These are phyloP conservation scores for Schizosaccharomyces lindneri DNA, from an alignment of 805 yeast species.

Conservation along the genomic window DNA sequence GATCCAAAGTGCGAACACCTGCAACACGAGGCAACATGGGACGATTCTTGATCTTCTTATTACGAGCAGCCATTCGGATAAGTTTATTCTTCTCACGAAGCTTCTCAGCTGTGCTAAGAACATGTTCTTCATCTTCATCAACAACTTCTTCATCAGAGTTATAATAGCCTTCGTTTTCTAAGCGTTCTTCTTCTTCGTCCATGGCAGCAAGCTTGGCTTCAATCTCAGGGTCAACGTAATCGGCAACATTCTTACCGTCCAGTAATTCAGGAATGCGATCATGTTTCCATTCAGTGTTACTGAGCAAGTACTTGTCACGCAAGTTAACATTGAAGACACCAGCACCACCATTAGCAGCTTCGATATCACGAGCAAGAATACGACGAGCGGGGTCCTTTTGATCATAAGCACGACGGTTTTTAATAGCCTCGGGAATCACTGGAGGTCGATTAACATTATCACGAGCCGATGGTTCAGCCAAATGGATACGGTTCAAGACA, in stretches of 20 bases:
- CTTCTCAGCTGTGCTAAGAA: conserved; percentile 79
- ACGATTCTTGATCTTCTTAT: conserved; percentile 64
- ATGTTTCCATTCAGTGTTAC: conserved; percentile 92
- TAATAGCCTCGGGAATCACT: conserved; percentile 55
- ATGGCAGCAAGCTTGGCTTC: conserved; percentile 77
- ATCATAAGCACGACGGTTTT: conserved; percentile 40
- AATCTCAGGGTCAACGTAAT: conserved; percentile 89
- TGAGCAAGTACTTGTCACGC: conserved; percentile 75
- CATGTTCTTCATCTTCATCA: conserved; percentile 35
- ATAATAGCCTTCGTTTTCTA: conserved; percentile 86
- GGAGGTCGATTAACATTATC: conserved; percentile 60
- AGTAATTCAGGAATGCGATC: conserved; percentile 91
- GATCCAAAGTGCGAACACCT: conserved; percentile 34
- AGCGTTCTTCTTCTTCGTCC: conserved; percentile 89
- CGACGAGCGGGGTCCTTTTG: conserved; percentile 60
- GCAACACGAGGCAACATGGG: conserved; percentile 73
- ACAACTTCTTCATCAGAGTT: conserved; percentile 52
- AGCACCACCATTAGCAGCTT: conserved; percentile 92
- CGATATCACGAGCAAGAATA: conserved; percentile 63
- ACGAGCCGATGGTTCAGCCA: conserved; percentile 68
- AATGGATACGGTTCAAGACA: conserved; percentile 86
- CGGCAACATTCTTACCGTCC: conserved; percentile 91
- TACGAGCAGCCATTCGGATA: conserved; percentile 73
- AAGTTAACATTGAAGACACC: conserved; percentile 89
- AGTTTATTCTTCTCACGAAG: conserved; percentile 83